These are phyloP conservation scores for Fusarium luffae DNA, from an alignment of 2,329 filamentous ascomycete genomes.

Conservation along the genomic window DNA sequence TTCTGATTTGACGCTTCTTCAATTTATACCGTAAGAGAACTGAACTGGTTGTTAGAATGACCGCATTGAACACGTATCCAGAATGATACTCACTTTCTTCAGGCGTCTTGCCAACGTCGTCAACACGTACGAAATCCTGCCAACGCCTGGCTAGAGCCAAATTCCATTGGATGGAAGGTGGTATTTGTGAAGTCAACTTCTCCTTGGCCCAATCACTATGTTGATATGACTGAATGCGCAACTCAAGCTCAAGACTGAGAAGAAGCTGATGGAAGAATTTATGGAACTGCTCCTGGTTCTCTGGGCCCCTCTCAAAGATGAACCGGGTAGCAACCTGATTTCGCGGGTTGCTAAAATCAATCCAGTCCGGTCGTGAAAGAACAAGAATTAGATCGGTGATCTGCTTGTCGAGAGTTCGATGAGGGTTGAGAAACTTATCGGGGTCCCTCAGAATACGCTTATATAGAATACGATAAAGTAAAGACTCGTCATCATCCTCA, in stretches of 20 bases:
- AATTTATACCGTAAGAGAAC: slow-evolving; percentile 73
- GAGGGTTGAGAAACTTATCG: slow-evolving; percentile 69
- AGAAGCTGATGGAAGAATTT: slow-evolving; percentile 82
- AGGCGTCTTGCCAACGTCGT: slow-evolving; percentile 65
- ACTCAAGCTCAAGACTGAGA: slow-evolving; percentile 76
- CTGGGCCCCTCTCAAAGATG: slow-evolving; percentile 70
- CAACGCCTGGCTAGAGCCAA: slow-evolving; percentile 78
- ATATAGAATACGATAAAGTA: slow-evolving; percentile 74
- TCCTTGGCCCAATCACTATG: slow-evolving; percentile 73
- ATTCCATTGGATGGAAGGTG: slow-evolving; percentile 77
- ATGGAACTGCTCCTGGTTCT: slow-evolving; percentile 67
- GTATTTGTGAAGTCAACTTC: slow-evolving; percentile 71
- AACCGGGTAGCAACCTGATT: slow-evolving; percentile 81
- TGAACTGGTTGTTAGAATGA: slow-evolving; percentile 16
- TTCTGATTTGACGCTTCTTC: slow-evolving; percentile 75
- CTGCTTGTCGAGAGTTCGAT: slow-evolving; percentile 74
- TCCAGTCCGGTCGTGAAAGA: slow-evolving; percentile 75
- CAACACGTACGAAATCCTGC: slow-evolving; percentile 76
- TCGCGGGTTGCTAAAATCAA: slow-evolving; percentile 75
- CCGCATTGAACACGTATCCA: neutral
- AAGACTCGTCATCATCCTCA: slow-evolving; percentile 67
- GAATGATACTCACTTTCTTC: slow-evolving; percentile 58
- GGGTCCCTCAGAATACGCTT: slow-evolving; percentile 74
- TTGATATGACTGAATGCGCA: slow-evolving; percentile 72
- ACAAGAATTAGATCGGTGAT: slow-evolving; percentile 78